phyloP scores from a whole-genome alignment of 495 filamentous ascomycete genomes.

The Rusavskia elegans region DNA sequence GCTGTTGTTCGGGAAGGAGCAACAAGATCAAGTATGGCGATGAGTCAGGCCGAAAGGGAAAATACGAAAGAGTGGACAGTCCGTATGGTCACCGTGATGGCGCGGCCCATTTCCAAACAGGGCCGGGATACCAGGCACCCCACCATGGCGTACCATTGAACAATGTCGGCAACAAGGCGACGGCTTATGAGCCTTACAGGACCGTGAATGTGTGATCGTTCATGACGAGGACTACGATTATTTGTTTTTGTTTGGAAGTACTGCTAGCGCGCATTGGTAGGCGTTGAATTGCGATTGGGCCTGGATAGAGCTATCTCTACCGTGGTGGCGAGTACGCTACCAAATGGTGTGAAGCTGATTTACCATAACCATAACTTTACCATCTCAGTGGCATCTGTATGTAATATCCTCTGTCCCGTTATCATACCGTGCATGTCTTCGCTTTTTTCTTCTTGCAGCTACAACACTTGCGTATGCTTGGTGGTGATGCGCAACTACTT shows the following conservation, averaged over 20 bases:
- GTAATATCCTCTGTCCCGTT: no score
- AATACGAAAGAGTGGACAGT: conserved; percentile 26
- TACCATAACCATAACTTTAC: no score
- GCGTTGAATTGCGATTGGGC: background rate
- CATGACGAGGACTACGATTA: background rate
- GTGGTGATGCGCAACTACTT: no score
- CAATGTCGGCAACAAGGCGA: conserved; percentile 7
- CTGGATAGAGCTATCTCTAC: no score
- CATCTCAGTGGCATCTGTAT: no score
- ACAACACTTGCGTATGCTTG: no score
- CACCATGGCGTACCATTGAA: conserved; percentile 11
- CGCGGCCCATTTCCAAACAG: background rate
- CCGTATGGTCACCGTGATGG: conserved; percentile 6
- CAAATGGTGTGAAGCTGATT: no score
- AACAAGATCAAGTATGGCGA: conserved; percentile 16
- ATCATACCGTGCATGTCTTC: no score
- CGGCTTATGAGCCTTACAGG: conserved; percentile 28
- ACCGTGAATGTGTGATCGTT: conserved; percentile 8
- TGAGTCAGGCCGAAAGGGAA: conserved; percentile 10
- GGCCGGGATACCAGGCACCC: conserved; percentile 9
- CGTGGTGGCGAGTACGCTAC: no score
- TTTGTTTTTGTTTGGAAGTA: background rate
- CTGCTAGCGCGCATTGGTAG: background rate
- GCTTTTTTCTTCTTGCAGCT: no score
- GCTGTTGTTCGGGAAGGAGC: conserved; percentile 63